Percentiles rank a stretch among this genome's conserved stretches.
Evolutionary conservation across 805 yeast species (phyloP).

Genomic region (Candida arabinofermentans): DNA sequence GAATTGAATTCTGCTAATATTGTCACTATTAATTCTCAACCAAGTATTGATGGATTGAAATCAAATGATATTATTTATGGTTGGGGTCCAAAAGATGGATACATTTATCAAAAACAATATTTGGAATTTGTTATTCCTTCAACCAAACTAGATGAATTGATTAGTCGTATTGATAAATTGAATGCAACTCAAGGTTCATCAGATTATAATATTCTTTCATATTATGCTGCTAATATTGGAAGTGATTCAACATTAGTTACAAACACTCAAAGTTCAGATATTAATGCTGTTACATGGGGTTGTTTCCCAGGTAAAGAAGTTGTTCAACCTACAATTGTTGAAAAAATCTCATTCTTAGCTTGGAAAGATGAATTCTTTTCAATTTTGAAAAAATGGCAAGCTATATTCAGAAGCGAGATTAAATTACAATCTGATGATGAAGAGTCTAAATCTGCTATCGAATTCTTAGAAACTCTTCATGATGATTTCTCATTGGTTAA

Average conservation of each 20-base stretch:
- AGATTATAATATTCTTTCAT: conserved; percentile 57
- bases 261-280: conserved; percentile 64
- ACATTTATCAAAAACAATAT: conserved; percentile 92
- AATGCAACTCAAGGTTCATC: conserved; percentile 32
- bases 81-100: conserved; percentile 95
- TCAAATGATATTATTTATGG: conserved; percentile 75
- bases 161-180: conserved; percentile 41
- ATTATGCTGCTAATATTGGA: conserved; percentile 64
- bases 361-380: conserved; percentile 96
- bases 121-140: conserved; percentile 80
- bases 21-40: conserved; percentile 89
- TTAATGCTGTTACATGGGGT: conserved; percentile 98
- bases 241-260: conserved; percentile 54
- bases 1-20: conserved; percentile 64
- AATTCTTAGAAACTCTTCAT: conserved; percentile 44
- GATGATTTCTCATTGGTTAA: conserved; percentile 72
- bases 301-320: conserved; percentile 95
- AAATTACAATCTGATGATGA: conserved; percentile 14
- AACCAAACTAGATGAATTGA: conserved; percentile 32
- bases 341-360: conserved; percentile 84
- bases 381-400: conserved; percentile 73
- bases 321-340: conserved; percentile 94
- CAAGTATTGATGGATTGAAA: conserved; percentile 76
- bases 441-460: conserved; percentile 26
- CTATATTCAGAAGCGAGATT: conserved; percentile 31